phyloP scores from a whole-genome alignment of 192 early-diverging fungal species.

The Backusella tarrabulga region DNA sequence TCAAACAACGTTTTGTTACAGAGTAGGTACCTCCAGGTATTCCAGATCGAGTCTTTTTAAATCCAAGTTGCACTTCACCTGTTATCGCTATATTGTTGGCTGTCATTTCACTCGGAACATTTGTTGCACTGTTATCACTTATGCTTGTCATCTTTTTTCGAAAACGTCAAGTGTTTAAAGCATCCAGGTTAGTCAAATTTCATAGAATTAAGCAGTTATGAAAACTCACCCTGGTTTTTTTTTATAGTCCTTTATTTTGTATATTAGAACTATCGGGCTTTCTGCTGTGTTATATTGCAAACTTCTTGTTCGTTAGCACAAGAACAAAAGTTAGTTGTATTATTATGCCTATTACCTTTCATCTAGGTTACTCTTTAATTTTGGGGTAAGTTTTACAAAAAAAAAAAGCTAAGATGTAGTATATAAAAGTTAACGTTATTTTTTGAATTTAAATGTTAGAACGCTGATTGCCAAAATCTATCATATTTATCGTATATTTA shows the following conservation, averaged over 20 bases:
- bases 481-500: slow-evolving; percentile 50
- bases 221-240: not conserved
- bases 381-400: slow-evolving; percentile 25
- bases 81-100: slow-evolving; percentile 33
- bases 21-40: slow-evolving; percentile 36
- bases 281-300: slow-evolving; percentile 39
- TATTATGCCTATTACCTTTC: slow-evolving; percentile 37
- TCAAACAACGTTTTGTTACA: not conserved
- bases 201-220: not conserved
- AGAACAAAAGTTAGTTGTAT: slow-evolving; percentile 31
- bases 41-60: slow-evolving; percentile 30
- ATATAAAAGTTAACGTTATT: not conserved
- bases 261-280: slow-evolving; percentile 46
- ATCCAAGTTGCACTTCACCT: slow-evolving; percentile 39
- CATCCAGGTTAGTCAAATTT: slow-evolving; percentile 40
- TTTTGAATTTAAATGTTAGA: slow-evolving; percentile 9
- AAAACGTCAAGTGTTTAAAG: slow-evolving; percentile 40
- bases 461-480: slow-evolving; percentile 54
- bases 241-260: slow-evolving; percentile 46
- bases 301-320: slow-evolving; percentile 33
- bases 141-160: slow-evolving; percentile 36
- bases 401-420: not conserved
- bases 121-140: slow-evolving; percentile 37
- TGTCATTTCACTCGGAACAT: slow-evolving; percentile 30
- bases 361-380: slow-evolving; percentile 37